phyloP scores from a whole-genome alignment of 495 filamentous ascomycete genomes.

The Coniosporium apollinis region DNA sequence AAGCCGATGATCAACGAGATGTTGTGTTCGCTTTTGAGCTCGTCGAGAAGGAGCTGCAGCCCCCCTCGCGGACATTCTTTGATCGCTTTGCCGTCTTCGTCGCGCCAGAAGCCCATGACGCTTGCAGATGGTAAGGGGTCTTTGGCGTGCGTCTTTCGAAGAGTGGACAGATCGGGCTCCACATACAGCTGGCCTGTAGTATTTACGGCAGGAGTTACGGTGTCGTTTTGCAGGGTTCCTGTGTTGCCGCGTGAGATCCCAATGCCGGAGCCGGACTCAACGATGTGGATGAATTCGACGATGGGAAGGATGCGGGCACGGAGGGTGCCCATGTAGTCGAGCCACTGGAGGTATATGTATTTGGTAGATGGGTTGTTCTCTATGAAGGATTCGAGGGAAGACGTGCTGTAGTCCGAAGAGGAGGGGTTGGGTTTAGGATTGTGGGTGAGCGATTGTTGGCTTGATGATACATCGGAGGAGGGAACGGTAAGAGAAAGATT shows the following conservation, averaged over 20 bases:
- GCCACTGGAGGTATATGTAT: slow-evolving; percentile 57
- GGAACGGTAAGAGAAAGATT: no score
- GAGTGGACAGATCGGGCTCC: slow-evolving; percentile 18
- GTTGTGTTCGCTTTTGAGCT: slow-evolving; percentile 18
- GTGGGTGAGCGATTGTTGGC: no score
- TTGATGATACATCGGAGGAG: no score
- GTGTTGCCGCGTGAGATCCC: slow-evolving; percentile 21
- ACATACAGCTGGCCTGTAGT: slow-evolving; percentile 33
- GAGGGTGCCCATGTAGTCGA: slow-evolving; percentile 57
- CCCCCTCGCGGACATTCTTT: slow-evolving; percentile 32
- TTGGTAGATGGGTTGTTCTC: slow-evolving; percentile 25
- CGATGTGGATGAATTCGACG: slow-evolving; percentile 40
- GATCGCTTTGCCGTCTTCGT: slow-evolving; percentile 44
- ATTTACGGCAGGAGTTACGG: slow-evolving; percentile 30
- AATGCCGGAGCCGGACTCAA: slow-evolving; percentile 26
- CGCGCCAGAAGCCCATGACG: slow-evolving; percentile 28
- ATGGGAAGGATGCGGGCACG: slow-evolving; percentile 59
- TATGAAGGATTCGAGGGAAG: slow-evolving; percentile 9
- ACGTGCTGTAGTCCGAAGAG: no score
- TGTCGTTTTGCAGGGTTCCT: slow-evolving; percentile 23
- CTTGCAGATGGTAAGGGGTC: slow-evolving; percentile 15
- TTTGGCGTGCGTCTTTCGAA: slow-evolving; percentile 15
- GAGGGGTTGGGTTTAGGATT: no score
- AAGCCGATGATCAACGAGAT: slow-evolving; percentile 53
- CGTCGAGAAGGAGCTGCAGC: slow-evolving; percentile 12